Conservation (phyloP, 352 stramenopile genomes). For the Phytophthora palmivora region DNA sequence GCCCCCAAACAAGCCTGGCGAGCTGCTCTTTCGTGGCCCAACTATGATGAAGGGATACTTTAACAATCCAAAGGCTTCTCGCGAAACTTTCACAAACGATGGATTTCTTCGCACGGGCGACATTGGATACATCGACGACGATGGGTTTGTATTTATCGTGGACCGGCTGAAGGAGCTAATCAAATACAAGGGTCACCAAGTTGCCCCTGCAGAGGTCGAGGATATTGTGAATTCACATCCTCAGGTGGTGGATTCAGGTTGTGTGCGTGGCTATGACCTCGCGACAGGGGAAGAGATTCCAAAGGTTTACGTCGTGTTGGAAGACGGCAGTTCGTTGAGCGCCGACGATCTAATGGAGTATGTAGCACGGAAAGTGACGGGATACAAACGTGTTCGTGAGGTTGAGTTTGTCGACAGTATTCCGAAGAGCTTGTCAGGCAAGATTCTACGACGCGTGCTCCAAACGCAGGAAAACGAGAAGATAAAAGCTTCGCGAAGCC, state of each 20-base stretch:
- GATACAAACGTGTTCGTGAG: conserved; percentile 88
- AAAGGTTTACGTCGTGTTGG: conserved; percentile 88
- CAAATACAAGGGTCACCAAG: conserved; percentile 93
- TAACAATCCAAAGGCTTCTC: conserved; percentile 81
- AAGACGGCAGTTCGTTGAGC: conserved; percentile 34
- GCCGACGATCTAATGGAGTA: conserved; percentile 56
- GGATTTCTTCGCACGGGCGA: conserved; percentile 91
- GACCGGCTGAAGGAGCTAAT: conserved; percentile 95
- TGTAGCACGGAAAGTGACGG: conserved; percentile 81
- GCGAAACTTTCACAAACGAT: conserved; percentile 64
- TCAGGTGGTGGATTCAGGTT: conserved; percentile 74
- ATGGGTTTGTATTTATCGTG: conserved; percentile 91
- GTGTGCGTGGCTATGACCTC: conserved; percentile 59
- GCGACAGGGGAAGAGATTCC: conserved; percentile 83
- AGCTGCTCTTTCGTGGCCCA: conserved; percentile 86
- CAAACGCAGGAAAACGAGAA: conserved; percentile 52
- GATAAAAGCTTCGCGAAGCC: conserved; percentile 38
- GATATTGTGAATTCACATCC: conserved; percentile 84
- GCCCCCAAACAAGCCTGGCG: conserved; percentile 47
- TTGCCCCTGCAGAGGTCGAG: conserved; percentile 92
- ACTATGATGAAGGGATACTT: conserved; percentile 94
- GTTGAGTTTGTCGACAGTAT: conserved; percentile 90
- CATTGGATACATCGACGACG: conserved; percentile 89
- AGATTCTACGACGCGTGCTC: conserved; percentile 90
- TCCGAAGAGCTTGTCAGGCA: conserved; percentile 89